Evolutionary conservation across 176 grass and related monocot species (phyloP), one percentile per base, ranked within the genome.

Genomic region (Paspalum notatum): DNA sequence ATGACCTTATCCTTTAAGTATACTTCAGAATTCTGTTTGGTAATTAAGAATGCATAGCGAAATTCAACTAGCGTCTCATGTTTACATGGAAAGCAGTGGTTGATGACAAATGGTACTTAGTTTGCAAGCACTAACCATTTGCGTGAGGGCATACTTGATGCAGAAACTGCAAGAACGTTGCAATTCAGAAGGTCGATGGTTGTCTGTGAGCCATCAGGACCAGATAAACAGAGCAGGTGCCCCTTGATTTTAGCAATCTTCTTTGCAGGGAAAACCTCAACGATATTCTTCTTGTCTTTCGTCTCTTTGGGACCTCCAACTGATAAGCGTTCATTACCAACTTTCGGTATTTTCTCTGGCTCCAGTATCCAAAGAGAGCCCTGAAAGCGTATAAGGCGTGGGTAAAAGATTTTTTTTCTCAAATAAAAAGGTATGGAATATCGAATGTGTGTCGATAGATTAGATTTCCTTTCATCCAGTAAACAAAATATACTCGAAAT

Each of bases 351-450:
- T 47, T 91, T 91, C 52, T 95, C 92, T 59, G 92, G 88, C 71
- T 93, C 96, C 85, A 98, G 72, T 74, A 98, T 83, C 92, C 96
- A 98, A 40, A 98, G 66, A 79, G 68, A 72, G 54, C 96, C 96
- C 96, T 98, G 79, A 70, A 54, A 89, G 56, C 62, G 52, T 58
- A 53, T 40, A 61, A n/a, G 58, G 25, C 58, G 26, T 48, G 39
- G 7, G 52, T 72, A 49, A 68, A 14, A 55, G 72, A 56, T 14
- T 26, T 61, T 43, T 84, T 57, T 24, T 41, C 71, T 27, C 44
- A 72, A 77, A 77, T 58, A 22, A 81, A 70, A 38, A 58, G 18
- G 51, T 12, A 68, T 16, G 38, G 27, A 12, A 21, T 18, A 62
- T 45, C 20, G 17, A 26, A 46, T 3, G 4, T 56, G 45, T 44